Evolutionary conservation across 1,284 basidiomycete genomes (phyloP).

Genomic region (Ceratobasidium sp.): DNA sequence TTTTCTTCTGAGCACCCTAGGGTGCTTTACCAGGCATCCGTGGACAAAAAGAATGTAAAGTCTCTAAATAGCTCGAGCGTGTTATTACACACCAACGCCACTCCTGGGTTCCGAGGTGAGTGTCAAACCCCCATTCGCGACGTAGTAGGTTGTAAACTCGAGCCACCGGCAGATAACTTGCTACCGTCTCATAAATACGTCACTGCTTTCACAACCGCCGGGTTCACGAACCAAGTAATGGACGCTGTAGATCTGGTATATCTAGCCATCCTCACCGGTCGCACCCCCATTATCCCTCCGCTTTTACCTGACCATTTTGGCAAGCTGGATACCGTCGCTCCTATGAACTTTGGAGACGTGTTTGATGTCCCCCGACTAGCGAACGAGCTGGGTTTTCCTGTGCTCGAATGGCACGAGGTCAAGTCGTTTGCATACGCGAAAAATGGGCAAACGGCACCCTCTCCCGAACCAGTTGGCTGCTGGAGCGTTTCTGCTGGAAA

Average conservation of each 20-base stretch:
- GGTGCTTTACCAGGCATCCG: neutral
- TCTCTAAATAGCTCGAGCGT: neutral
- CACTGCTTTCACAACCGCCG: slow-evolving; percentile 37
- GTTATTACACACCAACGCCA: slow-evolving; percentile 1
- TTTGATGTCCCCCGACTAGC: slow-evolving; percentile 39
- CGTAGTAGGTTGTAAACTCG: neutral
- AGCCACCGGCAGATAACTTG: slow-evolving; percentile 42
- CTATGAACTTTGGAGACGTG: slow-evolving; percentile 22
- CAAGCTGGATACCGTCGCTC: slow-evolving; percentile 1
- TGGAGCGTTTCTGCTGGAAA: slow-evolving; percentile 23
- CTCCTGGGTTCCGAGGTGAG: slow-evolving; percentile 18
- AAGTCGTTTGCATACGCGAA: slow-evolving; percentile 3
- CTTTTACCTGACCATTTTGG: slow-evolving; percentile 77
- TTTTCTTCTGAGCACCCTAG: neutral
- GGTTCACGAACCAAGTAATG: slow-evolving; percentile 40
- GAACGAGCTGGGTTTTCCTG: slow-evolving; percentile 12
- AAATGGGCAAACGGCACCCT: neutral
- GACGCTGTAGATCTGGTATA: slow-evolving; percentile 63
- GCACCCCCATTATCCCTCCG: slow-evolving; percentile 71
- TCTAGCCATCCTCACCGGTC: slow-evolving; percentile 68
- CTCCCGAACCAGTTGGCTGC: slow-evolving; percentile 20
- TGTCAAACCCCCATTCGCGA: neutral
- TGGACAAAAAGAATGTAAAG: neutral
- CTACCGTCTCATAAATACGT: slow-evolving; percentile 32
- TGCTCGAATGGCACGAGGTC: slow-evolving; percentile 40